phyloP scores from a whole-genome alignment of 345 rosid species.

The Toxicodendron radicans region DNA sequence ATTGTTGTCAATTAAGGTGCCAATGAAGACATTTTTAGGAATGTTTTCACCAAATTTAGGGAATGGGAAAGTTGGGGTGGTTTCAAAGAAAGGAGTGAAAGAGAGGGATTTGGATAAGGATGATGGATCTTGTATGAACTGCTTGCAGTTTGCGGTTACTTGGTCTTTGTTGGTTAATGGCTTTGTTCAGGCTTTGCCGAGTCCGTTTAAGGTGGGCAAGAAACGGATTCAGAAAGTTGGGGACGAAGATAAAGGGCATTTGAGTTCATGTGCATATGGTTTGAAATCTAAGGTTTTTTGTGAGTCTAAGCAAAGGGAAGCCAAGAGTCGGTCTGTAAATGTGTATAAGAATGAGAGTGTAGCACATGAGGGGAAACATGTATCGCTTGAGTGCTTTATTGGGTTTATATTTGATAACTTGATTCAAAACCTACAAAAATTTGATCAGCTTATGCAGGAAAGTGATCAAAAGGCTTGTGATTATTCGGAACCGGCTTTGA shows the following conservation, averaged over 20 bases:
- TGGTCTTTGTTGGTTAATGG: constrained; percentile 76
- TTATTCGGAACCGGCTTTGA: constrained; percentile 33
- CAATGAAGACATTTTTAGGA: constrained; percentile 50
- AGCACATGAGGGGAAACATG: constrained; percentile 36
- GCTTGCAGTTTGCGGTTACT: constrained; percentile 72
- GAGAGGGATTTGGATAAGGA: constrained; percentile 39
- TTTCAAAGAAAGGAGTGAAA: constrained; percentile 33
- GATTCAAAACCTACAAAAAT: constrained; percentile 60
- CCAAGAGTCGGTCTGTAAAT: constrained; percentile 20
- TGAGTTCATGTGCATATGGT: constrained; percentile 28
- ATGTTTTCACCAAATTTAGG: constrained; percentile 50
- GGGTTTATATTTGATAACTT: constrained; percentile 59
- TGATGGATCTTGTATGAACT: constrained; percentile 61
- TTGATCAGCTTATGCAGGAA: constrained; percentile 53
- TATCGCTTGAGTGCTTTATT: constrained; percentile 49
- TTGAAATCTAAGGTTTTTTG: constrained; percentile 30
- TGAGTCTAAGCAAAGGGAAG: constrained; percentile 32
- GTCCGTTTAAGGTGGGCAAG: constrained; percentile 54
- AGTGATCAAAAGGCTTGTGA: constrained; percentile 28
- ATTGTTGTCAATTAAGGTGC: constrained; percentile 51
- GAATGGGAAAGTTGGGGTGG: constrained; percentile 32
- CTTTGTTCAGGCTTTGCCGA: constrained; percentile 64
- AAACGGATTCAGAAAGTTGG: constrained; percentile 44
- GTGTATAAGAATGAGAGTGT: constrained; percentile 17
- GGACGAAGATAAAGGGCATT: constrained; percentile 39